Conservation (phyloP, 75 land plant genomes). For the Chamaecyparis obtusa region DNA sequence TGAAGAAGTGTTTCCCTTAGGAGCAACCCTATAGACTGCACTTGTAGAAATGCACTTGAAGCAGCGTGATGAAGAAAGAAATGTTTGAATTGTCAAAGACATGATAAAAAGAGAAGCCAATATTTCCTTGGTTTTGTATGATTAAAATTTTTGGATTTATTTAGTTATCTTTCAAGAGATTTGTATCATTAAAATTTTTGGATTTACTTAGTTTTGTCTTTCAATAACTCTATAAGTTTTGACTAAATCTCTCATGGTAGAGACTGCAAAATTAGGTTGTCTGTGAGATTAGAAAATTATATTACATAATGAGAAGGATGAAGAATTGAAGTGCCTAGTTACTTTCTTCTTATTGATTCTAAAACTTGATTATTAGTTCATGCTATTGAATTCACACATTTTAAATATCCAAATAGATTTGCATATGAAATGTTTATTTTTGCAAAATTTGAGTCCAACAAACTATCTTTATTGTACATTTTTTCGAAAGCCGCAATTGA, state of each 20-base stretch:
- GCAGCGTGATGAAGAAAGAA: slow-evolving; percentile 13
- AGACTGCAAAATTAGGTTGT: not conserved
- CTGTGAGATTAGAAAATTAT: not conserved
- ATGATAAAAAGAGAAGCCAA: not conserved
- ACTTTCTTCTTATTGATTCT: no score
- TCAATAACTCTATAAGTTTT: not conserved
- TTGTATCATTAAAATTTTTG: not conserved
- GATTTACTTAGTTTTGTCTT: not conserved
- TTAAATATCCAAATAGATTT: no score
- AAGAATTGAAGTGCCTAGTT: no score
- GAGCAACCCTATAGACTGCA: slow-evolving; percentile 79
- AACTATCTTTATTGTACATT: no score
- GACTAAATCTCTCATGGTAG: not conserved
- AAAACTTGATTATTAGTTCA: no score
- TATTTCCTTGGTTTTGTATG: not conserved
- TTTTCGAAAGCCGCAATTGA: no score
- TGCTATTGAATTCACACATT: no score
- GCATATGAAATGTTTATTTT: no score
- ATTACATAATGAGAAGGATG: not conserved
- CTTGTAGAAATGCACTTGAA: slow-evolving; percentile 63
- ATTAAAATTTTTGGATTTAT: not conserved
- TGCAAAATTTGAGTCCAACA: no score
- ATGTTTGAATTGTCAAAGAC: not conserved
- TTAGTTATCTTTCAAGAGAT: not conserved
- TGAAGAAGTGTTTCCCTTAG: slow-evolving; percentile 78